These are phyloP conservation scores for Amanita subjunquillea DNA, from an alignment of 768 basidiomycete genomes.

Conservation along the genomic window DNA sequence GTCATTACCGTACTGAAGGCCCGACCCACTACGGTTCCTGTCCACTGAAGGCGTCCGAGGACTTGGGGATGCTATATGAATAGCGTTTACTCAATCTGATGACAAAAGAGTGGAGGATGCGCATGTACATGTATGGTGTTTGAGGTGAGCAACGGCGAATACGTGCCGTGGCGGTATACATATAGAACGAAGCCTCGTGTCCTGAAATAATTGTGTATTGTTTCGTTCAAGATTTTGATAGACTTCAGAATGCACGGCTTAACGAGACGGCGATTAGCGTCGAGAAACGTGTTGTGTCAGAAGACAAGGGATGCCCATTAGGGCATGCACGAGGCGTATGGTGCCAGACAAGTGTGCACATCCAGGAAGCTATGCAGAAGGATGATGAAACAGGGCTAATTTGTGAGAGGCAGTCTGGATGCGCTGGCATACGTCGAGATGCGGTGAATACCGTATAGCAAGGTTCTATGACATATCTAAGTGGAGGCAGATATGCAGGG, in stretches of 20 bases:
- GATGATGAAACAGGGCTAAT: background rate
- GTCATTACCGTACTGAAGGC: background rate
- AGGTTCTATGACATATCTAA: background rate
- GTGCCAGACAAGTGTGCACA: background rate
- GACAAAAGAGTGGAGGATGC: background rate
- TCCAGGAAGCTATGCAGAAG: background rate
- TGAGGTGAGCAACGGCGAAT: background rate
- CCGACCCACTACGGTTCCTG: background rate
- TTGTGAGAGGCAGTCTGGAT: background rate
- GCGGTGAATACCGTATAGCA: background rate
- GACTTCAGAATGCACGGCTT: background rate
- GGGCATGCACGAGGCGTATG: background rate
- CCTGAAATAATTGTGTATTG: background rate
- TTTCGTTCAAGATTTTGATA: slow-evolving; percentile 1
- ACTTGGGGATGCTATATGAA: background rate
- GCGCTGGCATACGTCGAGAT: background rate
- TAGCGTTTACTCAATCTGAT: background rate
- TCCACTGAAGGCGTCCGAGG: background rate
- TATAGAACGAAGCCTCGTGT: background rate
- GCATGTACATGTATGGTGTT: background rate
- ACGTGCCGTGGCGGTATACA: background rate
- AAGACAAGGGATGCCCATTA: background rate
- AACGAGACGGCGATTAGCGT: background rate
- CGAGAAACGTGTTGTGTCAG: background rate
- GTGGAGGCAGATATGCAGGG: background rate